Evolutionary conservation across 176 grass and related monocot genomes (phyloP).

Genomic region (Guadua angustifolia): DNA sequence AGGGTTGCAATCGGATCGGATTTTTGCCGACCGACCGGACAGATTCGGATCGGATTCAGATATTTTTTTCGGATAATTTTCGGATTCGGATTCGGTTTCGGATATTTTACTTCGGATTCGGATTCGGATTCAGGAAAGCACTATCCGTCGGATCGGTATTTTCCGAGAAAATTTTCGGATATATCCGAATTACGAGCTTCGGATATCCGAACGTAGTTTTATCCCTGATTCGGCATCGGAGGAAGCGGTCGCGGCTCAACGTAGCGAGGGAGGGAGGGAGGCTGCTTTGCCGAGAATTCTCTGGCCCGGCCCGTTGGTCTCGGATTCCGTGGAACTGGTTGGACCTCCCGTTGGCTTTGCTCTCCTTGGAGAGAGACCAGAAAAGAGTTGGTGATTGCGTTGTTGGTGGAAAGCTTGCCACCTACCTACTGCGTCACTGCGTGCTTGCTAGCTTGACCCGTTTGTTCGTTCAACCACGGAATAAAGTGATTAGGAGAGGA

Average conservation of each 20-base stretch:
- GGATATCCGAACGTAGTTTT: no score
- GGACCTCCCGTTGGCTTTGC: constrained; percentile 26
- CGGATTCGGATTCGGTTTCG: no score
- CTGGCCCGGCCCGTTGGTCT: neutral
- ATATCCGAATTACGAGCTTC: no score
- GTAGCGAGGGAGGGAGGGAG: neutral
- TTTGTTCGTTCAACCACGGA: neutral
- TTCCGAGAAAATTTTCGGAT: no score
- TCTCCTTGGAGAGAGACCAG: neutral
- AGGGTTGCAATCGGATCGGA: no score
- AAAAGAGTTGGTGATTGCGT: neutral
- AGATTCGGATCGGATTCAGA: no score
- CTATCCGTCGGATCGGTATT: no score
- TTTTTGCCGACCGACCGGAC: no score
- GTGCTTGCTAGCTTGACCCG: neutral
- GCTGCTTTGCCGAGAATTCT: neutral
- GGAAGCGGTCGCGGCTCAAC: neutral
- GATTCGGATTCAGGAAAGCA: no score
- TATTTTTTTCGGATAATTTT: no score
- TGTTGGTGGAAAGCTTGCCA: neutral
- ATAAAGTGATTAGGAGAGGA: neutral
- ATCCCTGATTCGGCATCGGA: neutral
- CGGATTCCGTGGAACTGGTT: constrained; percentile 28
- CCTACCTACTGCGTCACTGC: no score
- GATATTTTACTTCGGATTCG: no score